These are phyloP conservation scores for Nicotiana undulata DNA, from an alignment of 257 asterid genomes.

Conservation along the genomic window DNA sequence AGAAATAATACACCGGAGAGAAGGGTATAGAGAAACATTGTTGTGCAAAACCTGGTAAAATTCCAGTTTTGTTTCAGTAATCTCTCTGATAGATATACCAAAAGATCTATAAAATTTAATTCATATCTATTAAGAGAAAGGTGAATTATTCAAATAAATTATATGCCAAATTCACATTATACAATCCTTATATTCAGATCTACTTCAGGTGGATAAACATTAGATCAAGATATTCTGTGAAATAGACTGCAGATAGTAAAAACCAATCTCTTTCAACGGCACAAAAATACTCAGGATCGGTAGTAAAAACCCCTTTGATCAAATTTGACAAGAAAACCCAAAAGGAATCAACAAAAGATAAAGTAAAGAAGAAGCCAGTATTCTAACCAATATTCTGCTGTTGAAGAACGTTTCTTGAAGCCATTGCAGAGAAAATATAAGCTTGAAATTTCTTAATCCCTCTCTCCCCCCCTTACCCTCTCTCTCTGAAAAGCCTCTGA, in stretches of 20 bases:
- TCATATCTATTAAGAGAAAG: background rate
- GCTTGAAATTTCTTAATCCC: background rate
- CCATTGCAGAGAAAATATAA: slow-evolving; percentile 31
- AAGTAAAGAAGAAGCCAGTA: background rate
- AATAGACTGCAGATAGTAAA: background rate
- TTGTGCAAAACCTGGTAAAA: too few species aligned
- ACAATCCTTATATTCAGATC: background rate
- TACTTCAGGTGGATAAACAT: background rate
- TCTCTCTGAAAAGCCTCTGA: background rate
- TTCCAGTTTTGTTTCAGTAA: background rate
- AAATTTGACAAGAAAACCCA: background rate
- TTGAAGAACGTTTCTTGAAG: slow-evolving; percentile 47
- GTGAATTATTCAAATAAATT: background rate
- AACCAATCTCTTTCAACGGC: background rate
- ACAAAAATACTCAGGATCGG: background rate
- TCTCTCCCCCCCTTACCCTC: background rate
- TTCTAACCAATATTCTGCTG: slow-evolving; percentile 54
- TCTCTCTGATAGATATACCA: background rate
- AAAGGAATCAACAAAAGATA: background rate
- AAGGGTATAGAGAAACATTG: too few species aligned
- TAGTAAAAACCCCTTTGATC: background rate
- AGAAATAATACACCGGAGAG: too few species aligned
- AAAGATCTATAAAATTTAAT: background rate
- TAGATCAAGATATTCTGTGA: background rate
- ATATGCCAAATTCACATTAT: background rate